Base-by-base conservation (phyloP, 371 early-diverging fungal genomes). In the Mucor plumbeus region DNA sequence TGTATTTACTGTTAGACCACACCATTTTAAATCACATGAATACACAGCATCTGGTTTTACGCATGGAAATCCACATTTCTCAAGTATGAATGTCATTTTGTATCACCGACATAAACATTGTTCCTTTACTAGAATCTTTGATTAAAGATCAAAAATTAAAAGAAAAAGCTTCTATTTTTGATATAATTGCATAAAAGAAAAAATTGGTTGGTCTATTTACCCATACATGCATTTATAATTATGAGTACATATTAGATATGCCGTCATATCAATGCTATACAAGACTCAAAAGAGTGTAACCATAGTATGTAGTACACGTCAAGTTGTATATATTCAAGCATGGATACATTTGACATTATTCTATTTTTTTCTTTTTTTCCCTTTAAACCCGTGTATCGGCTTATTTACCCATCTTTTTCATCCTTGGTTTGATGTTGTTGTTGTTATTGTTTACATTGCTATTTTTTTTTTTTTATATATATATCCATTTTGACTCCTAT, bases 21-120 rank as follows among this genome's bases (percentile, higher is more conserved):
- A 31, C 31, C 53, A 53, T 13, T 34, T 7, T 13, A 55, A 34
- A 58, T 15, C 56, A 56, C 56, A 56, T 56, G 56, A 56, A 34
- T 56, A 9, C 39, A 58, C 56, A 58, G 58, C 58, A 58, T 58
- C 39, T 39, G 56, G 33, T 56, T 33, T 35, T 15, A 33, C 56
- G 56, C 58, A 17, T 58, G 58, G 33, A 58, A 35, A 38, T 38
- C 9, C 58, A 38, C 58, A 58, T 39, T 58, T 35, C 35, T 56
- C 21, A 7, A 44, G 44, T 44, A 44, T 44, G 44, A 17, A 44
- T 17, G 56, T 15, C 33, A n/a, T 14, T 55, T 56, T 56, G n/a
- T 35, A 35, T 31, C 56, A 35, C 56, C 56, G 58, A 39, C 39
- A 39, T 38, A 58, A 58, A 58, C 56, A 56, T 6, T 35, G 35